Percentiles rank a stretch among this genome's conserved stretches.
Evolutionary conservation across 371 early-diverging fungal species (phyloP).

Genomic region (Apophysomyces sp.): DNA sequence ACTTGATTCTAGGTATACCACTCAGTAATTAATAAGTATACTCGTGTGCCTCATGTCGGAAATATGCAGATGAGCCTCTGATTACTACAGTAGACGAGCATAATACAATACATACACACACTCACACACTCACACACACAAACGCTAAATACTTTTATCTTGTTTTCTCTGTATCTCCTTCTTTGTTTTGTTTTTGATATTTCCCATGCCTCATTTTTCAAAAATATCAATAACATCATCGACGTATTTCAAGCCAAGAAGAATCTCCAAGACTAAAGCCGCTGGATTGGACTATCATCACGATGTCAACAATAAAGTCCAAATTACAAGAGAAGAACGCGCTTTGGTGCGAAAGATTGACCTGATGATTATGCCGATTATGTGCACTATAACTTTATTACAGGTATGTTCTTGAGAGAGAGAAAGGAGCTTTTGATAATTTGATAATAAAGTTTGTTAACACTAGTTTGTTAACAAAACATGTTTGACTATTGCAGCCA

Average conservation of each 20-base stretch:
- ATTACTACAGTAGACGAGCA: too few relatives aligned
- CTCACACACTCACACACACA: too few relatives aligned
- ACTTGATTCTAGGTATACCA: too few relatives aligned
- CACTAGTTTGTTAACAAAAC: slow-evolving; percentile 43
- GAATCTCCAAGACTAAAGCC: background rate
- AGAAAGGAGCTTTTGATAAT: background rate
- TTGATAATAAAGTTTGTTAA: background rate
- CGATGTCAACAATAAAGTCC: background rate
- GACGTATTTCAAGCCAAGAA: background rate
- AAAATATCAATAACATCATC: background rate
- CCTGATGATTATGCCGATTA: slow-evolving; percentile 31
- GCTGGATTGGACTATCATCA: background rate
- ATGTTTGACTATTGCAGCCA: slow-evolving; percentile 31
- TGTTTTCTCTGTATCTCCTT: too few relatives aligned
- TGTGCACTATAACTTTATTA: slow-evolving; percentile 34
- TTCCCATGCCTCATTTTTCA: background rate
- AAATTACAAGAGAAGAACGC: slow-evolving; percentile 20
- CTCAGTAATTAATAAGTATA: too few relatives aligned
- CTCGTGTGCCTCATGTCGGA: too few relatives aligned
- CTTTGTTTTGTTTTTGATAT: too few relatives aligned
- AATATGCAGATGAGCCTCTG: too few relatives aligned
- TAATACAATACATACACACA: too few relatives aligned
- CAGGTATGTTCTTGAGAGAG: slow-evolving; percentile 20
- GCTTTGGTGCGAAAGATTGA: too few relatives aligned
- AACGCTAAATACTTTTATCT: too few relatives aligned